These are phyloP conservation scores for Globisporangium iwayamae DNA, from an alignment of 352 stramenopile species.

Conservation along the genomic window DNA sequence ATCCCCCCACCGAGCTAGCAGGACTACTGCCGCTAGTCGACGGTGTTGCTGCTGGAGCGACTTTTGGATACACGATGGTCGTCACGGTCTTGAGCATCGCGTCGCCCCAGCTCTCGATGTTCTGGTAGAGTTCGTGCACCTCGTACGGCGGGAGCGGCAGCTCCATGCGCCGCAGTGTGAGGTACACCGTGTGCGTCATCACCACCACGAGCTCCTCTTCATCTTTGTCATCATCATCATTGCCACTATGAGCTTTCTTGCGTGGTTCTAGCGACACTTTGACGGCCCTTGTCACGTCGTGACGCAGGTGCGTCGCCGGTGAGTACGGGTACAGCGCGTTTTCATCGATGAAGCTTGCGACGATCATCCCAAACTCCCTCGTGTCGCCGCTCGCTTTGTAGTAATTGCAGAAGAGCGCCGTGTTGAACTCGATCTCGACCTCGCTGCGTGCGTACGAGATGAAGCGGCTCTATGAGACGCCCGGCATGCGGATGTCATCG, in stretches of 20 bases:
- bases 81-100: neutral
- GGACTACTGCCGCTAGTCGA: too few species aligned
- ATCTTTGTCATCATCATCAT: neutral
- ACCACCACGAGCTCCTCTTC: neutral
- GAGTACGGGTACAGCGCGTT: constrained; percentile 11
- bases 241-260: neutral
- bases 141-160: neutral
- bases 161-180: neutral
- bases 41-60: too few species aligned
- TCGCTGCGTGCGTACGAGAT: neutral
- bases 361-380: constrained; percentile 1
- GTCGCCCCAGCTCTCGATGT: constrained; percentile 3
- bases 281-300: neutral
- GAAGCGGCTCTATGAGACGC: constrained; percentile 1
- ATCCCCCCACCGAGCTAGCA: too few species aligned
- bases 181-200: neutral
- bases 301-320: neutral
- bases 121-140: neutral
- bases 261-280: neutral
- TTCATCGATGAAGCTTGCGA: constrained; percentile 3
- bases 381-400: neutral
- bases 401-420: constrained; percentile 3
- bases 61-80: neutral
- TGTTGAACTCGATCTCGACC: constrained; percentile 3
- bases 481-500: neutral